Evolutionary conservation across 345 rosid species (phyloP).

Genomic region (Adansonia digitata): DNA sequence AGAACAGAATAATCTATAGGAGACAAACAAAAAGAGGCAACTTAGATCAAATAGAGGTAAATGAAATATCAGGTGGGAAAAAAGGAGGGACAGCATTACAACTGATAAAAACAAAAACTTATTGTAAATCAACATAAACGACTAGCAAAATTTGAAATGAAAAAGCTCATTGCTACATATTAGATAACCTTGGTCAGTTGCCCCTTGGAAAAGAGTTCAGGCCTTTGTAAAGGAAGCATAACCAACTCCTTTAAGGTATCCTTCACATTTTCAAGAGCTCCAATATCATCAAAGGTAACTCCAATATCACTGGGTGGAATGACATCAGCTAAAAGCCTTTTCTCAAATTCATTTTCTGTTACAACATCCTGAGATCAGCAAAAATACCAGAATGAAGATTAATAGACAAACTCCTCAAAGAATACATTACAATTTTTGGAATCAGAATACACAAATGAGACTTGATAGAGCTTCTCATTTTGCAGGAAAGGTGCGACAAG

Average conservation of each 20-base stretch:
- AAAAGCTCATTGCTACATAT: neutral
- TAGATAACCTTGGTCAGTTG: conserved; percentile 75
- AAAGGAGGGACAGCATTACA: too few relatives aligned
- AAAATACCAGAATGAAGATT: conserved; percentile 2
- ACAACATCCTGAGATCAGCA: conserved; percentile 67
- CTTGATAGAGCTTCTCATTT: neutral
- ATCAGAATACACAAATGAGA: neutral
- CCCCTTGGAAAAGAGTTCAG: conserved; percentile 94
- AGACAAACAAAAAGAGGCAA: too few relatives aligned
- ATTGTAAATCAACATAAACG: too few relatives aligned
- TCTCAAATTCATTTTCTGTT: conserved; percentile 96
- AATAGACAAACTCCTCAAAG: neutral
- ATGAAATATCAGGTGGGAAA: too few relatives aligned
- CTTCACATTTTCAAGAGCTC: conserved; percentile 93
- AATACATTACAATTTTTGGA: neutral
- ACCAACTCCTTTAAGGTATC: conserved; percentile 97
- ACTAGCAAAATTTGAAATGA: too few relatives aligned
- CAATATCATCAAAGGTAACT: conserved; percentile 92
- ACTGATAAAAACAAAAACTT: too few relatives aligned
- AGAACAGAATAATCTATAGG: too few relatives aligned
- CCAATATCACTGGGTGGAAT: conserved; percentile 98
- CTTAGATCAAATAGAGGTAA: too few relatives aligned
- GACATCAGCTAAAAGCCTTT: conserved; percentile 91
- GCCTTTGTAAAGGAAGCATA: conserved; percentile 99
- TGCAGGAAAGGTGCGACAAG: conserved; percentile 7